These are phyloP conservation scores for Stropharia rugosoannulata DNA, from an alignment of 768 basidiomycete species.

Conservation along the genomic window DNA sequence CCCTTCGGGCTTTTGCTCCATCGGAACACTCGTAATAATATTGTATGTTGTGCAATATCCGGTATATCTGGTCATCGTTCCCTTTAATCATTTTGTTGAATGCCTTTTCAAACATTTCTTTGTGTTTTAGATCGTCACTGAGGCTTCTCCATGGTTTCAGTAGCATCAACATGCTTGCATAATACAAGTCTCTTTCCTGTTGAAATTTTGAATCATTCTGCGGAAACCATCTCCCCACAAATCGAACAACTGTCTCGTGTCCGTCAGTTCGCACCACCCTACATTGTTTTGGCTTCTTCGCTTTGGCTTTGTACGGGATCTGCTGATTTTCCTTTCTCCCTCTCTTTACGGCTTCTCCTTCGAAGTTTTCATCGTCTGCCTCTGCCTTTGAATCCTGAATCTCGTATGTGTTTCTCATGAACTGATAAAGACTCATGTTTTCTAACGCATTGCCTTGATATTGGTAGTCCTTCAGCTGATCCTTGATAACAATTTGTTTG, in stretches of 20 bases:
- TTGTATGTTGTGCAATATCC: too few relatives aligned
- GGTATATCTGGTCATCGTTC: too few relatives aligned
- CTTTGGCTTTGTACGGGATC: too few relatives aligned
- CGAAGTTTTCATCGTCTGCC: too few relatives aligned
- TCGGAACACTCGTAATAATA: too few relatives aligned
- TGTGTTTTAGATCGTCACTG: too few relatives aligned
- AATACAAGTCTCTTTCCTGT: conserved; percentile 20
- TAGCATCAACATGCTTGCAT: conserved; percentile 29
- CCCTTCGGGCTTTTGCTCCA: too few relatives aligned
- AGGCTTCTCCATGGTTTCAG: conserved; percentile 38
- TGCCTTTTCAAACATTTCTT: too few relatives aligned
- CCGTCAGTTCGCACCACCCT: conserved; percentile 8
- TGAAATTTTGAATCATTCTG: conserved; percentile 11
- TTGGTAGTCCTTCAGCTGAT: conserved; percentile 20
- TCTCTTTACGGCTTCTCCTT: too few relatives aligned
- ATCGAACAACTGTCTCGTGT: conserved; percentile 32
- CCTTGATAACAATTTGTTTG: conserved; percentile 3
- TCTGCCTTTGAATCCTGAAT: not conserved
- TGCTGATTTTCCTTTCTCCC: too few relatives aligned
- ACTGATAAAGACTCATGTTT: conserved; percentile 15
- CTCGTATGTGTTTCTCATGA: conserved; percentile 22
- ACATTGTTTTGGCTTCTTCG: too few relatives aligned
- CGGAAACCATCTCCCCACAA: conserved; percentile 32
- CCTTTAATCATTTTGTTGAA: too few relatives aligned
- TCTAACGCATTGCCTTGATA: conserved; percentile 12